Conservation (phyloP, 1,139 yeast genomes). For the Geotrichum cucujoidarum region DNA sequence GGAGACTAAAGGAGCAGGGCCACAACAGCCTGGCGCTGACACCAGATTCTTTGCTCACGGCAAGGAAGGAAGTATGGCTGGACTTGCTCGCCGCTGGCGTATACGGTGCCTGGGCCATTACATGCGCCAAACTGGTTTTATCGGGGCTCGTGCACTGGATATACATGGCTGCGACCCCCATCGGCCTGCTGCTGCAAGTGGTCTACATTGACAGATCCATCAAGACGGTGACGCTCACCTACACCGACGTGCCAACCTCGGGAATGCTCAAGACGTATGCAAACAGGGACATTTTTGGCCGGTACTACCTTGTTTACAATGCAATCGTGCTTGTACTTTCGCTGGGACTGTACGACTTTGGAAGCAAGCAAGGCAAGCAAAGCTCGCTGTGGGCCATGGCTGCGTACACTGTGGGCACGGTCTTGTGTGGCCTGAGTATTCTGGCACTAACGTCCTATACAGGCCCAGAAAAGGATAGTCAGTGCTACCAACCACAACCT, state of each 20-base stretch:
- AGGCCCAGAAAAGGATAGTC: neutral
- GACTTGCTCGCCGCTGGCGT: neutral
- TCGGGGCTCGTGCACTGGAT: neutral
- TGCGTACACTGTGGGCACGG: neutral
- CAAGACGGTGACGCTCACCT: too few relatives aligned
- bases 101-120: neutral
- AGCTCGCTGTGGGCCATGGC: neutral
- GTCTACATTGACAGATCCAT: neutral
- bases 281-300: neutral
- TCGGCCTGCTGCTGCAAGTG: neutral
- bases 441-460: neutral
- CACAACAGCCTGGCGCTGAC: neutral
- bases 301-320: neutral
- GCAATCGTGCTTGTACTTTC: neutral
- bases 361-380: too few relatives aligned
- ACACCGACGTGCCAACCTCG: too few relatives aligned
- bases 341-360: neutral
- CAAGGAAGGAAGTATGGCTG: neutral
- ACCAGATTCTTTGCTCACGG: neutral
- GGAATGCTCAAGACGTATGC: neutral
- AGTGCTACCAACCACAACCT: too few relatives aligned
- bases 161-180: neutral
- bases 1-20: neutral
- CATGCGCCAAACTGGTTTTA: neutral
- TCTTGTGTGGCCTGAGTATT: neutral